A percentile compares a stretch with the other conserved stretches of the same genome.
Conservation (phyloP, 345 rosid species). For the Laguncularia racemosa region DNA sequence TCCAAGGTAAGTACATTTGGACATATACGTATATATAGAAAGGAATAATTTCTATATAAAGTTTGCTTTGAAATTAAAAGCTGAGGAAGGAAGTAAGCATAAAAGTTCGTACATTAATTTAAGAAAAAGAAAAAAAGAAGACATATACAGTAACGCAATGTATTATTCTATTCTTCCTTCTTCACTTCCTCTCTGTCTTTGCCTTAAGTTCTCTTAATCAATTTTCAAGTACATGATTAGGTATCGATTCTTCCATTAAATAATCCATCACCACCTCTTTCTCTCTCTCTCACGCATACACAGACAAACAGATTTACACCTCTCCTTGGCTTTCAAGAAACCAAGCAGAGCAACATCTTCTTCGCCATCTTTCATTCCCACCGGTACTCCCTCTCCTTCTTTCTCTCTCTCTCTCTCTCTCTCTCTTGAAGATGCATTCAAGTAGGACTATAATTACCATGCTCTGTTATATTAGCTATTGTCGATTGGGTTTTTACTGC, state of each 20-base stretch:
- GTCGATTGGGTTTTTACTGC: no score
- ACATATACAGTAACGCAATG: background rate
- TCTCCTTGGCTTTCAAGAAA: conserved; percentile 2
- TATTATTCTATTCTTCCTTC: background rate
- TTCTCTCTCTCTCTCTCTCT: no score
- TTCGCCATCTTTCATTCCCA: no score
- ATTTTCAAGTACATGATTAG: conserved; percentile 3
- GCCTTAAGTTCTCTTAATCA: background rate
- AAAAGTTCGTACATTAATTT: background rate
- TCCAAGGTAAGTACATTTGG: no score
- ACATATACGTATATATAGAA: background rate
- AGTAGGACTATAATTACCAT: no score
- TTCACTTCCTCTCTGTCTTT: background rate
- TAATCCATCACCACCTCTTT: background rate
- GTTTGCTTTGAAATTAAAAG: background rate
- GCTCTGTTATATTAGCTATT: no score
- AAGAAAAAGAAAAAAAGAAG: no score
- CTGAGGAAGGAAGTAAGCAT: conserved; percentile 1
- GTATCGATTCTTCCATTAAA: background rate
- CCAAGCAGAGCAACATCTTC: background rate
- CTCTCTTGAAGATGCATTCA: no score
- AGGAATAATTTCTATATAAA: background rate
- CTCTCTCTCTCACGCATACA: background rate
- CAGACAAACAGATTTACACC: no score
- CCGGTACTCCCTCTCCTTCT: no score